phyloP scores from a whole-genome alignment of 108 stramenopile species.

The Cylindrotheca fusiformis region DNA sequence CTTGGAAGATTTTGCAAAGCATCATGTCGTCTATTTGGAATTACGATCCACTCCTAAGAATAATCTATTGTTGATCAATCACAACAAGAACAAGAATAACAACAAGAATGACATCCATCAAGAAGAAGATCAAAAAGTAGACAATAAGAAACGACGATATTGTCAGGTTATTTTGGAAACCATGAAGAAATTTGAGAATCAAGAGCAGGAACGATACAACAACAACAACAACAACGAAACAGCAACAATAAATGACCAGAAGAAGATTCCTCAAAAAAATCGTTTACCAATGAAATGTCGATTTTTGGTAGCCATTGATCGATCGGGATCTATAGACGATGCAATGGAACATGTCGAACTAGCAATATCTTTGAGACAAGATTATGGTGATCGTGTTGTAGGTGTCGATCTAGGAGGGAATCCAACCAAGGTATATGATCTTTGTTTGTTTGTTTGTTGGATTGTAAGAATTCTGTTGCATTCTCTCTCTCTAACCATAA shows the following conservation, averaged over 20 bases:
- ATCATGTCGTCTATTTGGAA: conserved; percentile 79
- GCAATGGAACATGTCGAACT: conserved; percentile 57
- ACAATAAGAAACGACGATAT: conserved; percentile 52
- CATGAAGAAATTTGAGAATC: conserved; percentile 46
- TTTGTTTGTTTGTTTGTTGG: too few species aligned
- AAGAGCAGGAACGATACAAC: conserved; percentile 35
- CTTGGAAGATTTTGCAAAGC: conserved; percentile 68
- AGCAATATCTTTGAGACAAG: conserved; percentile 41
- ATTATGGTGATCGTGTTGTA: conserved; percentile 43
- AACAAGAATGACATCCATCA: not conserved
- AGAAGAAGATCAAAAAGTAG: not conserved
- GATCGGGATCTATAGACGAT: conserved; percentile 39
- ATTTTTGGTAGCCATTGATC: conserved; percentile 75
- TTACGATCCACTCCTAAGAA: conserved; percentile 82
- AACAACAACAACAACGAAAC: conserved; percentile 3
- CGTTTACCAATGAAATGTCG: conserved; percentile 50
- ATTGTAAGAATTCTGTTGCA: too few species aligned
- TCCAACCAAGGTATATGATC: conserved; percentile 58
- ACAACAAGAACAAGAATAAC: not conserved
- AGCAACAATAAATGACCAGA: not conserved
- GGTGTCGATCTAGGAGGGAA: conserved; percentile 93
- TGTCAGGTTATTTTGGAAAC: conserved; percentile 52
- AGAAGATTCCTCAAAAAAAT: not conserved
- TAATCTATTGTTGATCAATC: conserved; percentile 28
- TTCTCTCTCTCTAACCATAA: too few species aligned